Evolutionary conservation across 805 yeast genomes (phyloP), one percentile per base, ranked within the genome.

Genomic region (Yarrowia alimentaria): DNA sequence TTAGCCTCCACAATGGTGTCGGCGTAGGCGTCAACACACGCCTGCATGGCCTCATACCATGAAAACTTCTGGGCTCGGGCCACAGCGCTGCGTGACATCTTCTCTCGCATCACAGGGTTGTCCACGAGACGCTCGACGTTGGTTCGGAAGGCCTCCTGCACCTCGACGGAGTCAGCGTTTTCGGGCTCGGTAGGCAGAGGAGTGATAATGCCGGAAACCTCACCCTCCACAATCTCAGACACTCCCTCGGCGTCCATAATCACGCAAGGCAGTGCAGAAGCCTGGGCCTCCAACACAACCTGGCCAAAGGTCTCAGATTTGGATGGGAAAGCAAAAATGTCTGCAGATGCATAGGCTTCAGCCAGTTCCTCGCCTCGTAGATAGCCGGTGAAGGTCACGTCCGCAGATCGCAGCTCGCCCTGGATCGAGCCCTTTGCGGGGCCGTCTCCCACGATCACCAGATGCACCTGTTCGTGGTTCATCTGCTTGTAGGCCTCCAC

Each of bases 231-330:
- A 11, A 54, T 50, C 26, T 55, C 57, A 21, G 55, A 28, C 13
- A 55, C 57, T 8, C 57, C 57, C 19, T 52, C 54, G 7, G 54
- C 49, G 20, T 54, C 35, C 24, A 55, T 28, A 16, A 54, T 53
- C n/a, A 55, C 52, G 8, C 56, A 56, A 10, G 57, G 57, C 14
- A 55, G 33, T 1, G 57, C 57, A 6, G 54, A 33, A n/a, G 57
- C 56, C 29, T 54, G 43, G 29, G 57, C 57, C 28, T 55, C 57
- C 19, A 55, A 31, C 10, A 55, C 57, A 6, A 55, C 57, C 42
- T 55, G 57, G 14, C 57, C 57, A 29, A 55, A 55, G n/a, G 57
- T 55, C 38, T 55, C 57, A 13, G 57, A 40, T 16, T 42, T 37
- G 4, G 56, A 53, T 12, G 56, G 55, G 45, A 55, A 55, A 12